Base-by-base conservation (phyloP, 371 early-diverging fungal species). In the Mucor mucedo region DNA sequence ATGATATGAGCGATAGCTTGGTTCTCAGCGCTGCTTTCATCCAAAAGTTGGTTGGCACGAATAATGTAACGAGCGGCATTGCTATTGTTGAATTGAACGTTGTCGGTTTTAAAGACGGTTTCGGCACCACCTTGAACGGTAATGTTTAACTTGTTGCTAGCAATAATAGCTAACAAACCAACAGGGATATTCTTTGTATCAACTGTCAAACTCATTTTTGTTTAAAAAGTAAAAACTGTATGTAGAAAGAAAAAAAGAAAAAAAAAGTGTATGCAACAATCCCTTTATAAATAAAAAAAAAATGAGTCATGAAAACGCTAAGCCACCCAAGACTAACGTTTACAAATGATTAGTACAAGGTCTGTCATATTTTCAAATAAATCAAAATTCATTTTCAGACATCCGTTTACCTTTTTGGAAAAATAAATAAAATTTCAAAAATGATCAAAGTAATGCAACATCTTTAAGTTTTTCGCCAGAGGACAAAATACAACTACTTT, bases 111-210 rank as follows among this genome's bases (percentile, higher is more conserved):
- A 6, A 66, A 52, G 28, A 35, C 40, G 44, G 60, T 63, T 7
- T 55, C 63, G 50, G 48, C 30, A 10, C 63, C 66, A 33, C 60
- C 60, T 49, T 58, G 45, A 16, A 70, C 59, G 33, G 50, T 49
- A 29, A 70, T 29, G 30, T 27, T 49, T 14, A 47, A 62, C 21
- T 65, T 62, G 11, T 52, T 30, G 29, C 47, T 50, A n/a, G 55
- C 60, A 38, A 76, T 65, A 55, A 80, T 58, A 16, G 80, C 80
- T 49, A 77, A 63, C 41, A 76, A 68, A 40, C 76, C 80, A 52
- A 73, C 77, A 47, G 80, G 73, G 50, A 75, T 75, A 52, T 69
- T 73, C 68, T 73, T 75, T 56, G 73, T 49, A 21, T 71, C 67
- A 54, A 77, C 71, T 29, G 80, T 71, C 70, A 80, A 66, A 27